phyloP scores from a whole-genome alignment of 1,139 yeast genomes.

The Pichia cactophila region DNA sequence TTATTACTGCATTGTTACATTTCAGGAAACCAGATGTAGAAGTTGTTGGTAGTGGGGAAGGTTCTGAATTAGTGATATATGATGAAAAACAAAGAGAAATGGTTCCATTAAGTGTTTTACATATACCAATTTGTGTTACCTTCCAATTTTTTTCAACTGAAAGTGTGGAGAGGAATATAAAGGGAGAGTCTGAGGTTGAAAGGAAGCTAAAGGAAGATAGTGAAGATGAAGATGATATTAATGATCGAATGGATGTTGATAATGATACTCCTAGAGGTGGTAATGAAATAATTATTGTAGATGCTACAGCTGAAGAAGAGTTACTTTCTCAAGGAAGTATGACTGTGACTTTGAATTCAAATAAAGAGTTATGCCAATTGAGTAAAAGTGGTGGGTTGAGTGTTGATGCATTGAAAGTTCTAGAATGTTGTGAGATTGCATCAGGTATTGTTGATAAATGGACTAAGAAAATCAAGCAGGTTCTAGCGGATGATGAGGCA shows the following conservation, averaged over 20 bases:
- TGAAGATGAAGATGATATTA: constrained; percentile 7
- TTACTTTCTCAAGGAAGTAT: constrained; percentile 67
- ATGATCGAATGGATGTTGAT: constrained; percentile 9
- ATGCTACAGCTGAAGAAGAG: constrained; percentile 76
- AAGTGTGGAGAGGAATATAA: constrained; percentile 57
- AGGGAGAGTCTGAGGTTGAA: constrained; percentile 43
- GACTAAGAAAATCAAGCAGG: constrained; percentile 55
- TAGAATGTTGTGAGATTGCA: constrained; percentile 66
- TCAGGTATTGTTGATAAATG: constrained; percentile 52
- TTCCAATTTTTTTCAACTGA: constrained; percentile 74
- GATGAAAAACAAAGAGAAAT: constrained; percentile 76
- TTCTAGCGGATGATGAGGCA: constrained; percentile 48
- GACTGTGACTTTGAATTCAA: constrained; percentile 81
- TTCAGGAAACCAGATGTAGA: constrained; percentile 79
- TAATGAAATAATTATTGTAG: constrained; percentile 62
- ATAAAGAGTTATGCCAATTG: constrained; percentile 83
- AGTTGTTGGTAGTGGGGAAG: constrained; percentile 48
- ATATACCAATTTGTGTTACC: constrained; percentile 86
- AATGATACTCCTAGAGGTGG: constrained; percentile 4
- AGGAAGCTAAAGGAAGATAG: constrained; percentile 3
- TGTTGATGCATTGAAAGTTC: constrained; percentile 61
- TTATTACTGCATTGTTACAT: constrained; percentile 77
- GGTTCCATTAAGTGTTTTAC: constrained; percentile 75
- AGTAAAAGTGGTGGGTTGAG: constrained; percentile 88
- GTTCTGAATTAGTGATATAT: constrained; percentile 49